Evolutionary conservation across 345 rosid species (phyloP), one percentile per base, ranked within the genome.

Genomic region (Stellera chamaejasme): DNA sequence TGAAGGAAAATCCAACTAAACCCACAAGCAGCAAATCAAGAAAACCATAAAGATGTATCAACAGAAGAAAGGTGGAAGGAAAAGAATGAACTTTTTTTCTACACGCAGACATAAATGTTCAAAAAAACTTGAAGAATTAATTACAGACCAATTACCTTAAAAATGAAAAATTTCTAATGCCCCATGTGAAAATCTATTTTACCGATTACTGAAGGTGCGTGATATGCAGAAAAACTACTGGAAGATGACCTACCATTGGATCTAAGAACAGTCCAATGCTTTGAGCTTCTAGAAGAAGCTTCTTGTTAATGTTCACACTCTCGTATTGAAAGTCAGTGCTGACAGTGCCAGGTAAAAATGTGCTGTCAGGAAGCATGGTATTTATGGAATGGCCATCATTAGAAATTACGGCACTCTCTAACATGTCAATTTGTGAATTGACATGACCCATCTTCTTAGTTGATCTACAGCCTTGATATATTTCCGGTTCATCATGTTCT

Each of bases 221-320:
- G 5, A 32, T 32, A 5, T 8, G 23, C 25, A 66, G 27, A 36
- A 14, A 47, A 11, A 23, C 19, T n/a, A 54, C 1, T 27, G 59
- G 55, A 56, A 60, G 46, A 50, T 50, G 50, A 66, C 83, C n/a
- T 79, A 93, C 99, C 92, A 63, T 44, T 58, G 77, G 76, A 54
- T 87, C 94, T 67, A 82, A 79, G 74, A 79, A 84, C 68, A 87
- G 84, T 54, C 95, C 96, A 66, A 93, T 67, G 69, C 92, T 89
- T 55, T 82, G 82, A 64, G 87, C 66, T 71, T 93, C 99, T 83
- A 87, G 52, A 64, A 61, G 66, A 62, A 93, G 79, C 76, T 77
- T 93, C 64, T 89, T 88, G 63, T 79, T 76, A 46, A 80, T 71
- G 59, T 66, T 70, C 87, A 79, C 69, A 64, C 46, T 74, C 68